Percentiles rank a stretch among this genome's conserved stretches.
These are phyloP conservation scores for Silene conica DNA, from an alignment of 148 eudicot species.

Conservation along the genomic window DNA sequence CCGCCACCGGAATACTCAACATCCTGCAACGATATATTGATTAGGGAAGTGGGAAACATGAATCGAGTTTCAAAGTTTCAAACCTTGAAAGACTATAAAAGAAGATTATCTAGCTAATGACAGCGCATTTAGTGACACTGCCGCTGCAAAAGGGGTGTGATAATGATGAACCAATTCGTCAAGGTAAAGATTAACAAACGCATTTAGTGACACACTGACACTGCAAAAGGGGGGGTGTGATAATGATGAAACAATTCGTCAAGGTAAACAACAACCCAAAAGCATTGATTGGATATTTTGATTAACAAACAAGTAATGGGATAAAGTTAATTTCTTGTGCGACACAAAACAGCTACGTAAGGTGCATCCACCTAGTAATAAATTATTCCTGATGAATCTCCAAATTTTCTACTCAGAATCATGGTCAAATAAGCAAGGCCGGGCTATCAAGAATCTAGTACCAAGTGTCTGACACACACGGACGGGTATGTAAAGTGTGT, in stretches of 20 bases:
- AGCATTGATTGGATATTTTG: background rate
- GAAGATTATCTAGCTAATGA: background rate
- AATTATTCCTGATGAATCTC: background rate
- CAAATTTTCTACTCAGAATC: background rate
- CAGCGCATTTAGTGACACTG: background rate
- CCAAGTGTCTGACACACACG: background rate
- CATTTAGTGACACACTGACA: background rate
- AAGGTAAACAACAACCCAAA: background rate
- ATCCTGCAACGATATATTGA: conserved; percentile 41
- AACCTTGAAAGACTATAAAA: background rate
- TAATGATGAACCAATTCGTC: no score
- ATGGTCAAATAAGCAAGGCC: background rate
- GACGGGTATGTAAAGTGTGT: background rate
- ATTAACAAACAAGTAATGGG: background rate
- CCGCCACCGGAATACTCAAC: conserved; percentile 93
- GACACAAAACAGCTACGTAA: background rate
- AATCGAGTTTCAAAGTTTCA: background rate
- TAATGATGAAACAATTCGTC: background rate
- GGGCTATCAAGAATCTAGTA: no score
- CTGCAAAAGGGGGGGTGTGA: background rate
- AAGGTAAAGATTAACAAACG: no score
- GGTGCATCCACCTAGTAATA: background rate
- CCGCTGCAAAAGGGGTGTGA: background rate
- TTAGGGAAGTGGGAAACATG: conserved; percentile 1
- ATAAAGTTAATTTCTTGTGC: background rate